Base-by-base conservation (phyloP, 2,329 filamentous ascomycete species). In the Colletotrichum scovillei region DNA sequence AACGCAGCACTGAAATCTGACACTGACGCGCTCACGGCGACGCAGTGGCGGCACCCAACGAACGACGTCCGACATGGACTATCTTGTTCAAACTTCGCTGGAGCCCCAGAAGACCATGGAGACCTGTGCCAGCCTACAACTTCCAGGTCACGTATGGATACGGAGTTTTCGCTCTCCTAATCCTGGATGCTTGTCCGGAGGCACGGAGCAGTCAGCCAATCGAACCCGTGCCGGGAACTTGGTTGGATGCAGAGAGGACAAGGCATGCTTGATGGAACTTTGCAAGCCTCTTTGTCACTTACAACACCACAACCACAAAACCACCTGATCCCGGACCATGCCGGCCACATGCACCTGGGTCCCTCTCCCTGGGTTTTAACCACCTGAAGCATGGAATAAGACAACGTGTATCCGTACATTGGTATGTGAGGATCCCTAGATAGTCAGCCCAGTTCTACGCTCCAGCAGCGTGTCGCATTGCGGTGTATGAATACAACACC, bases 261-360 rank as follows among this genome's bases (percentile, higher is more conserved):
- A 49, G 26, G 16, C 26, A 30, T 49, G 38, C 19, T 12, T 24
- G 42, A 22, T 24, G 8, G 38, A 38, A 57, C 26, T 46, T 6
- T 42, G 35, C 9, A 32, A 32, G 32, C 32, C 14, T 42, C 35
- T 42, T 16, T 42, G 12, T 42, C 52, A 57, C 16, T 32, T 22
- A 58, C 28, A 19, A 46, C 35, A 53, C 32, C 65, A 3, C 26
- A 24, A 30, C 24, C 24, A 26, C 14, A 6, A 56, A 49, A 56
- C 49, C 49, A 38, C 16, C 32, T 26, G 63, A 65, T 42, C 63
- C 56, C 56, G 35, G 57, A 30, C 49, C 26, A 62, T 68, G 49
- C n/a, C 22, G n/a, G 35, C 57, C 26, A 53, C 35, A 46, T 14
- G 30, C 57, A n/a, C 22, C n/a, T 26, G 22, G 52, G 52, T 14